These are phyloP conservation scores for Penicillium psychrofluorescens DNA, from an alignment of 495 filamentous ascomycete genomes.

Conservation along the genomic window DNA sequence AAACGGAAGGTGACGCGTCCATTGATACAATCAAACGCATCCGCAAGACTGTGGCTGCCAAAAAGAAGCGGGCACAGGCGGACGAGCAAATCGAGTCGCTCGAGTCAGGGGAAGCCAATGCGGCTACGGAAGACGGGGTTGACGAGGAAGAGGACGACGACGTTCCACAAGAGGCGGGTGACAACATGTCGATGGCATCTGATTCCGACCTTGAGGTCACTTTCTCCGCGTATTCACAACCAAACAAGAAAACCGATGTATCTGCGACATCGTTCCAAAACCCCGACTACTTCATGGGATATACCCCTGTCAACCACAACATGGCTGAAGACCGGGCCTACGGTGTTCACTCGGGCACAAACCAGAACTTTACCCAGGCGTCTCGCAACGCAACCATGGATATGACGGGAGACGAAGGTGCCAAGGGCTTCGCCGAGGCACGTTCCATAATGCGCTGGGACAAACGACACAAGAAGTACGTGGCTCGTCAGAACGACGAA, in stretches of 20 bases:
- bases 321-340: conserved; percentile 84
- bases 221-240: conserved; percentile 53
- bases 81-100: conserved; percentile 22
- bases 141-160: conserved; percentile 25
- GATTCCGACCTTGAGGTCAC: conserved; percentile 78
- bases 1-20: conserved; percentile 50
- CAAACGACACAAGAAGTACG: conserved; percentile 94
- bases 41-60: conserved; percentile 47
- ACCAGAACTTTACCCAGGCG: conserved; percentile 70
- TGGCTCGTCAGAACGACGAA: conserved; percentile 81
- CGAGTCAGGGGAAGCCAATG: conserved; percentile 18
- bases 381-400: conserved; percentile 84
- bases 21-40: conserved; percentile 71
- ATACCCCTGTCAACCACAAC: conserved; percentile 69
- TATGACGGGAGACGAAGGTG: conserved; percentile 75
- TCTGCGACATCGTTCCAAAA: conserved; percentile 58
- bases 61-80: conserved; percentile 28
- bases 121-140: conserved; percentile 21
- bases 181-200: conserved; percentile 61
- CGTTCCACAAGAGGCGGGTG: conserved; percentile 31
- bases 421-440: conserved; percentile 65
- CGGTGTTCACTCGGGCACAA: conserved; percentile 76
- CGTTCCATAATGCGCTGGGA: conserved; percentile 84
- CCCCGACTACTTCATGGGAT: conserved; percentile 91
- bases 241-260: conserved; percentile 21